Base-by-base conservation (phyloP, 257 asterid genomes). In the Thymus mandschuricus region DNA sequence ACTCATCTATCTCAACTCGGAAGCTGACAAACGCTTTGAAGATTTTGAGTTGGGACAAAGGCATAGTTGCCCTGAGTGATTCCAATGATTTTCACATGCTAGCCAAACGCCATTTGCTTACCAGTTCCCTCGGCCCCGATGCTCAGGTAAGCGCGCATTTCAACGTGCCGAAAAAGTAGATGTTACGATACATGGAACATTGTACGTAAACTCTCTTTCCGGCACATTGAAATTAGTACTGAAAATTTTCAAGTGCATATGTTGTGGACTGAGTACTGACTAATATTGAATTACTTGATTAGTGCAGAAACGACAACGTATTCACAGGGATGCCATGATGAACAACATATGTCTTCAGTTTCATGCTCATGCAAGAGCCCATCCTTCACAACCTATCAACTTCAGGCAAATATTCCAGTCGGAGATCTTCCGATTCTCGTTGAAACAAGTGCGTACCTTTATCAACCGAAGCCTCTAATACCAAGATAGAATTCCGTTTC, bases 341-440 rank as follows among this genome's bases (percentile, higher is more conserved):
- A 70, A 83, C 21, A 21, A 21, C 21, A 44, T 87, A 83, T 60
- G 70, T 82, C 3, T 67, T 70, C 11, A 66, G 65, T 61, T 87
- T 33, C 83, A 68, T 15, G 84, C 75, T 68, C 80, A 78, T 51
- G 72, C 77, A 71, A 38, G 66, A 68, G 67, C 12, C 31, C 28
- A 74, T 68, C 88, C 95, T 73, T 51, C 73, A 4, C 82, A 88
- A 73, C 81, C 90, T 21, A 83, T 91, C 38, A 77, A 94, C 64
- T 77, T 94, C 75, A 79, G 97, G 82, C 67, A 83, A 50, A 48
- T 79, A 70, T 91, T 91, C 71, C 91, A 84, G 72, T 78, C 88
- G 0, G 90, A 94, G 64, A 95, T 94, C n/a, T 94, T 94, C 29
- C 82, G 95, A 44, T 78, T 91, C 49, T 62, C 92, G 8, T 38